Conservation (phyloP, 352 stramenopile genomes). For the Thraustochytrium aureum region DNA sequence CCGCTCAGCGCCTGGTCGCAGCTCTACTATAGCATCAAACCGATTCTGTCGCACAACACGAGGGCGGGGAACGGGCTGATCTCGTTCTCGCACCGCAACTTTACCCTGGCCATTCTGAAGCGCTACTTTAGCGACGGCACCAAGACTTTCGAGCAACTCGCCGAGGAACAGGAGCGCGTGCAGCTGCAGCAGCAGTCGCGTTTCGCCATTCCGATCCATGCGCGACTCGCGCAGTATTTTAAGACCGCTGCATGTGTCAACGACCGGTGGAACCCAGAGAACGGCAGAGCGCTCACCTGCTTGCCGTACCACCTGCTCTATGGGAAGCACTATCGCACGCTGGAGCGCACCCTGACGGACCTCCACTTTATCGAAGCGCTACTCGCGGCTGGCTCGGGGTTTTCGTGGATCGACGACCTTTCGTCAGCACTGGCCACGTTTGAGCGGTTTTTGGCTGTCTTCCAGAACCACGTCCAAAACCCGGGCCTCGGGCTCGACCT, state of each 20-base stretch:
- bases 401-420: conserved; percentile 51
- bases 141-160: background rate
- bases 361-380: conserved; percentile 43
- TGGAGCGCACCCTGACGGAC: conserved; percentile 43
- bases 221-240: conserved; percentile 36
- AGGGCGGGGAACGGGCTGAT: conserved; percentile 25
- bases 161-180: conserved; percentile 15
- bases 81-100: conserved; percentile 47
- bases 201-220: conserved; percentile 38
- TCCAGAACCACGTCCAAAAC: conserved; percentile 8
- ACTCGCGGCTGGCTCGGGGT: conserved; percentile 3
- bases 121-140: conserved; percentile 34
- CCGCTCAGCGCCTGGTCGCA: conserved; percentile 56
- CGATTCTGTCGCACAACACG: conserved; percentile 24
- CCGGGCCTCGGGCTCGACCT: conserved; percentile 26
- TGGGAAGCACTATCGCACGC: conserved; percentile 26
- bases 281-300: conserved; percentile 26
- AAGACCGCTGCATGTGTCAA: conserved; percentile 7
- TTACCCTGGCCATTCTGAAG: conserved; percentile 47
- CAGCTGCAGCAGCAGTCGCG: conserved; percentile 14
- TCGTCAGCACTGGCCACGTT: conserved; percentile 26
- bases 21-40: conserved; percentile 56
- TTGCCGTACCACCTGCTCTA: conserved; percentile 46
- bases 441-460: conserved; percentile 8
- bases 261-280: conserved; percentile 21